A percentile compares a stretch with the other conserved stretches of the same genome.
These are phyloP conservation scores for Brassica nigra DNA, from an alignment of 345 rosid genomes.

Conservation along the genomic window DNA sequence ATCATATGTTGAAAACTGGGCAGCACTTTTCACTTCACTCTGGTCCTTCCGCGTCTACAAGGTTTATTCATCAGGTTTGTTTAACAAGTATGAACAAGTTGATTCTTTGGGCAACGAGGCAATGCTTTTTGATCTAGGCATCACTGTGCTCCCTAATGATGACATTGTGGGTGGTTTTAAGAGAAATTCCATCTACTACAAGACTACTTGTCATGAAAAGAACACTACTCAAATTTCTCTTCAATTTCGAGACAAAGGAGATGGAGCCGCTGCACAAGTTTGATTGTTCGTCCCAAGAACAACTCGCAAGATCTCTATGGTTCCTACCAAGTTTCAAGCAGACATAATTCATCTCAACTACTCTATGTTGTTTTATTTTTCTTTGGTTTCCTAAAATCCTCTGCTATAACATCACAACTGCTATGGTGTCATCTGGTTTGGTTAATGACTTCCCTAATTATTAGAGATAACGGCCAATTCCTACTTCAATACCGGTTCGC, in stretches of 20 bases:
- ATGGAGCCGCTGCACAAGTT: background rate
- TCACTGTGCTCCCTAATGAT: constrained; percentile 2
- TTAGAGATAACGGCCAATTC: too few relatives aligned
- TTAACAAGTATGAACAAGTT: background rate
- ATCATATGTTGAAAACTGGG: background rate
- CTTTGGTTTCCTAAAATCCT: background rate
- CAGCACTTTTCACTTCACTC: background rate
- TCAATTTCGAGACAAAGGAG: background rate
- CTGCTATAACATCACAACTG: background rate
- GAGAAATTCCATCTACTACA: background rate
- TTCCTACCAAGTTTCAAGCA: constrained; percentile 5
- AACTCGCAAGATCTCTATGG: background rate
- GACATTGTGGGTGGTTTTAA: background rate
- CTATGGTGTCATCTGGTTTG: background rate
- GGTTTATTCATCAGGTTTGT: constrained; percentile 2
- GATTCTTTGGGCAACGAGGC: constrained; percentile 9
- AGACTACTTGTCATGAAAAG: background rate
- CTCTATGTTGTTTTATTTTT: background rate
- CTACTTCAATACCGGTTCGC: too few relatives aligned
- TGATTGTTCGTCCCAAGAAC: background rate
- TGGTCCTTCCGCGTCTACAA: constrained; percentile 2
- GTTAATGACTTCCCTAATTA: background rate
- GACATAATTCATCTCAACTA: background rate
- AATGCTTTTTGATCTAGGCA: constrained; percentile 2
- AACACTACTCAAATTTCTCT: background rate